Evolutionary conservation across 1,284 basidiomycete genomes (phyloP).

Genomic region (Fomes fomentarius): DNA sequence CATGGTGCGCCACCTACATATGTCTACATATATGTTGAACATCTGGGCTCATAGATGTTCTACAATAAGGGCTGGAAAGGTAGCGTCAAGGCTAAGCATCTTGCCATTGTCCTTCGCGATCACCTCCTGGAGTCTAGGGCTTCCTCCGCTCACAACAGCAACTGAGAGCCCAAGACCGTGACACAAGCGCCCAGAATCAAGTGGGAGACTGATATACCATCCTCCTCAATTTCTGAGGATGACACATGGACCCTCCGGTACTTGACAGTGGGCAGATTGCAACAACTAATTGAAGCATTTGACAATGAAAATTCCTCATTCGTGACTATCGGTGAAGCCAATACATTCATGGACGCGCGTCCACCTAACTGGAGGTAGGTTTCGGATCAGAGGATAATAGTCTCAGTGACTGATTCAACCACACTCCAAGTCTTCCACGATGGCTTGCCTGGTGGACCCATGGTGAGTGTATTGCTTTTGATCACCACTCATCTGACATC

Average conservation of each 20-base stretch:
- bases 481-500: background rate
- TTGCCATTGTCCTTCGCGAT: conserved; percentile 35
- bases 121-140: too few relatives aligned
- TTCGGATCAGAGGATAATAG: background rate
- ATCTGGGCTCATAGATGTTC: background rate
- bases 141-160: conserved; percentile 22
- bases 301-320: conserved; percentile 37
- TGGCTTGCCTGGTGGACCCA: conserved; percentile 27
- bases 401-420: background rate
- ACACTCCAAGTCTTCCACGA: conserved; percentile 14
- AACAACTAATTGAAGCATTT: conserved; percentile 33
- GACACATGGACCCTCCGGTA: conserved; percentile 28
- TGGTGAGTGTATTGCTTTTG: conserved; percentile 12
- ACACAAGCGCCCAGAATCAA: background rate
- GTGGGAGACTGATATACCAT: background rate
- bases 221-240: background rate
- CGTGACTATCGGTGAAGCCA: conserved; percentile 36
- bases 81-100: conserved; percentile 34
- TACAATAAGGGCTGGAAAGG: conserved; percentile 31
- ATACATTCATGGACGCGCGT: conserved; percentile 29
- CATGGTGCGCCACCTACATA: background rate
- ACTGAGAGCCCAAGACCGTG: conserved; percentile 1
- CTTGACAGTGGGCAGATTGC: conserved; percentile 24
- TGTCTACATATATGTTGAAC: background rate
- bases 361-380: conserved; percentile 38